Percentiles rank a stretch among this genome's conserved stretches.
phyloP scores from a whole-genome alignment of 2,329 filamentous ascomycete species.

The Diaporthe capsici region DNA sequence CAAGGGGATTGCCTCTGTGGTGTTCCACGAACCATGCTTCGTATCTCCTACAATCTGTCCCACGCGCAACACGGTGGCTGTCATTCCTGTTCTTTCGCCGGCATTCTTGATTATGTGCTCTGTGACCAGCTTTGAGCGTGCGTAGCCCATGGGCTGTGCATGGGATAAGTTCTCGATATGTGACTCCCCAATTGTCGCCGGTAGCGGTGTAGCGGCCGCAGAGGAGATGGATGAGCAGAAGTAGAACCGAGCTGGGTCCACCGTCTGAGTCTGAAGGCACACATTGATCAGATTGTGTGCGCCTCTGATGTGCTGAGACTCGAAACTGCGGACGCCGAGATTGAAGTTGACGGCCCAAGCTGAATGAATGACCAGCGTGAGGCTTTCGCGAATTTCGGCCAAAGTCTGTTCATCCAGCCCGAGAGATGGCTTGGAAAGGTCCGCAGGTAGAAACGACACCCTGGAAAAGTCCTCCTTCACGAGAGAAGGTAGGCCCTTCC shows the following conservation, averaged over 20 bases:
- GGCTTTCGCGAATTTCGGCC: neutral
- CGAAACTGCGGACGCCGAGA: conserved; percentile 37
- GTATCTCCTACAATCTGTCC: conserved; percentile 65
- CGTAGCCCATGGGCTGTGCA: conserved; percentile 52
- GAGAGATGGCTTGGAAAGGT: conserved; percentile 9
- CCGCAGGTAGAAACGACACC: neutral
- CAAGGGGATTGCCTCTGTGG: conserved; percentile 63
- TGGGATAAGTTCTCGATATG: conserved; percentile 55
- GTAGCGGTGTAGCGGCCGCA: conserved; percentile 55
- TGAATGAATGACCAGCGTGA: conserved; percentile 33
- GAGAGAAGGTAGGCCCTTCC: neutral
- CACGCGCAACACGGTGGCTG: conserved; percentile 55
- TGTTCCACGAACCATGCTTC: conserved; percentile 61
- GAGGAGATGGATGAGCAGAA: conserved; percentile 37
- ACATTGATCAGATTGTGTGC: conserved; percentile 34
- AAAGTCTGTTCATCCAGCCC: conserved; percentile 8
- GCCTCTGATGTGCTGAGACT: conserved; percentile 35
- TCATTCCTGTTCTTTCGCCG: conserved; percentile 49
- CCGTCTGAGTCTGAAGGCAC: neutral
- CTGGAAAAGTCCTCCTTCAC: neutral
- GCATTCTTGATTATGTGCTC: conserved; percentile 43
- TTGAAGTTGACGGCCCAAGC: conserved; percentile 40
- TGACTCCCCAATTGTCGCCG: conserved; percentile 48
- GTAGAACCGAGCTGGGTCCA: conserved; percentile 14
- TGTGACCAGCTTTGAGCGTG: conserved; percentile 34